Base-by-base conservation (phyloP, 129 eudicot genomes). In the Tagetes erecta region DNA sequence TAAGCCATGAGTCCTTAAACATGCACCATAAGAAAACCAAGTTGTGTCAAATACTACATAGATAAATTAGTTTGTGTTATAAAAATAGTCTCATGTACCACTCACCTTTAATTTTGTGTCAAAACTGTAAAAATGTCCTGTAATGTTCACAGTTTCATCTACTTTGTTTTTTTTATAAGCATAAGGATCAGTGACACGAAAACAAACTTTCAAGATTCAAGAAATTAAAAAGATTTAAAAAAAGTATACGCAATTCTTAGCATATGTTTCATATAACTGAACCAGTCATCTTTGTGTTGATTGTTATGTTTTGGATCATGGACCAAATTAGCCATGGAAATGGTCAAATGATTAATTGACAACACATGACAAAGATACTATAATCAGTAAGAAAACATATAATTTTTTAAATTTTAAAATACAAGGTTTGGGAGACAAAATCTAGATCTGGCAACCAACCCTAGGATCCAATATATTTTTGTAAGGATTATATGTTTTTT, bases 11-110 rank as follows among this genome's bases (percentile, higher is more conserved):
- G 41, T 3, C 40, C 10, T 8, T 14, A 27, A 55, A 55, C 8
- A 57, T 30, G 38, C 38, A 57, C 37, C 36, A 70, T 74, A 70
- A n/a, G 34, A 41, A 78, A 13, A 59, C 38, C 68, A 49, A 20
- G 64, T 37, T 68, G 70, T 69, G 69, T 34, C 59, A 58, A 68
- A 4, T 68, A 58, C 81, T 77, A 59, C 42, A 63, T 63, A 63
- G 65, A 59, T 63, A 63, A 40, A 59, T 34, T 59, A 9, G 64
- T 58, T 59, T 10, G 40, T 59, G 65, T 59, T 10, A 3, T n/a
- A 51, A 50, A 13, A 51, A 13, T 30, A 51, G 30, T 51, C 5
- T 12, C 1, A 33, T 34, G 65, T 33, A 59, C 7, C 65, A 34
- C 64, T 31, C 12, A 31, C 3, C 12, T 31, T 57, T 40, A 40